phyloP scores from a whole-genome alignment of 768 basidiomycete genomes.

The Naganishia vishniacii region DNA sequence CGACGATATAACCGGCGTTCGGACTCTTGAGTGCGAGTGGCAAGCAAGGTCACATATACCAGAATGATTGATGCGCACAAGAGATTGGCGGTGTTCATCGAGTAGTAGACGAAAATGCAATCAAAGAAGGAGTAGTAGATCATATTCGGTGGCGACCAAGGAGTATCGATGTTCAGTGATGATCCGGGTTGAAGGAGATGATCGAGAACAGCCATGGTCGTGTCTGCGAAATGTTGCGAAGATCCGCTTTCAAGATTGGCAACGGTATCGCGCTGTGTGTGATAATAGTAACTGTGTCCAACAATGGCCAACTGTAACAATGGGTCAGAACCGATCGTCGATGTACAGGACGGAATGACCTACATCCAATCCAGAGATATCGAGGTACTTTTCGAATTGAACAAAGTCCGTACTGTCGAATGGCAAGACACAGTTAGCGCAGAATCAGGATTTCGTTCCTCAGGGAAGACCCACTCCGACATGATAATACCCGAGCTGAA shows the following conservation, averaged over 20 bases:
- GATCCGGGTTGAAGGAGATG: constrained; percentile 65
- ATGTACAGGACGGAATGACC: constrained; percentile 36
- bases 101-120: constrained; percentile 62
- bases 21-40: constrained; percentile 32
- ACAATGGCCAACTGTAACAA: constrained; percentile 72
- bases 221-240: constrained; percentile 81
- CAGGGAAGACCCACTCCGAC: constrained; percentile 63
- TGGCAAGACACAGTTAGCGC: background rate
- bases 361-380: constrained; percentile 85
- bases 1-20: constrained; percentile 44
- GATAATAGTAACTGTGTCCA: constrained; percentile 87
- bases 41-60: constrained; percentile 52
- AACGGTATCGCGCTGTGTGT: constrained; percentile 82
- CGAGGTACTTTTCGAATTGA: constrained; percentile 83
- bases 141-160: constrained; percentile 58
- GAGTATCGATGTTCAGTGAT: constrained; percentile 32
- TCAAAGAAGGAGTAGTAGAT: constrained; percentile 74
- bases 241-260: constrained; percentile 80
- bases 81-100: constrained; percentile 64
- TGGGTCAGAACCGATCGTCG: constrained; percentile 14
- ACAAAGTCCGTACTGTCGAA: constrained; percentile 78
- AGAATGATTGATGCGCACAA: constrained; percentile 55
- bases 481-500: constrained; percentile 85
- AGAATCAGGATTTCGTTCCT: background rate
- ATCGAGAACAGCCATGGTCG: constrained; percentile 69